Evolutionary conservation across 805 yeast genomes (phyloP).

Genomic region (Wickerhamomyces silvicola): DNA sequence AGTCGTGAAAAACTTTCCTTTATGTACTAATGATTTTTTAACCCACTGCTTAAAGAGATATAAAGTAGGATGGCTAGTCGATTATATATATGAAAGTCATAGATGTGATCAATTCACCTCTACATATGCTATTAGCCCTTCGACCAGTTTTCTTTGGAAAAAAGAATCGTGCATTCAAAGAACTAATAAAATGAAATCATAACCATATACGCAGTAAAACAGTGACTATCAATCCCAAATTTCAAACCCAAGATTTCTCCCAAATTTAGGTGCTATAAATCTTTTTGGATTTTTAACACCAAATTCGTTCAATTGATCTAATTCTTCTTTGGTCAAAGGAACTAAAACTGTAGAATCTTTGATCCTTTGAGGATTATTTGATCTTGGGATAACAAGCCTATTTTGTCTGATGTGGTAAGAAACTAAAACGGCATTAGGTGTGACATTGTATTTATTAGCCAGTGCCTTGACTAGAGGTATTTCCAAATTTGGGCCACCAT

Average conservation of each 20-base stretch:
- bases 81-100: too few species aligned
- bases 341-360: constrained; percentile 27
- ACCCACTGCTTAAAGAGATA: too few species aligned
- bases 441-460: constrained; percentile 48
- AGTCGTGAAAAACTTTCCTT: too few species aligned
- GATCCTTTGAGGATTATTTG: constrained; percentile 59
- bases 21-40: too few species aligned
- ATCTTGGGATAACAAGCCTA: constrained; percentile 58
- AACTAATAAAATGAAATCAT: too few species aligned
- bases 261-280: constrained; percentile 17
- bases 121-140: too few species aligned
- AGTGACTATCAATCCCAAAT: too few species aligned
- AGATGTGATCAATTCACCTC: too few species aligned
- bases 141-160: too few species aligned
- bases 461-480: constrained; percentile 42
- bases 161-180: too few species aligned
- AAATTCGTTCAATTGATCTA: constrained; percentile 26
- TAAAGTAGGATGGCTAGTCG: too few species aligned
- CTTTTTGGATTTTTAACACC: constrained; percentile 26
- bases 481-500: constrained; percentile 56
- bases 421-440: constrained; percentile 50
- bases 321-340: constrained; percentile 34
- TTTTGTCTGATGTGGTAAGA: constrained; percentile 62
- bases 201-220: too few species aligned
- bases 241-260: constrained; percentile 7